Conservation (phyloP, 129 eudicot genomes). For the sunflower (Helianthus annuus) region HanXRQr2.0-SUNRISE NC_035449.2:56446937-56447436, state of each 20-base stretch:
- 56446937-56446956: not conserved
- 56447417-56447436: not conserved
- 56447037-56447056: not conserved
- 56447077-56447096: not conserved
- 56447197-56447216: not conserved
- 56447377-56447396: not conserved
- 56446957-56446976: slow-evolving; percentile 1
- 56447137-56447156: slow-evolving; percentile 13
- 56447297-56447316: not conserved
- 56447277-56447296: not conserved
- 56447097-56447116: not conserved
- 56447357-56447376: slow-evolving; percentile 12
- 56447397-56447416: not conserved
- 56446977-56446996: not conserved
- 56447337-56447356: not conserved
- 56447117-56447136: not conserved
- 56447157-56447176: not conserved
- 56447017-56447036: not conserved
- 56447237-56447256: slow-evolving; percentile 19
- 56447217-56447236: not conserved
- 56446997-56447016: not conserved
- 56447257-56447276: slow-evolving; percentile 5
- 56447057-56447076: not conserved
- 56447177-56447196: slow-evolving; percentile 8
- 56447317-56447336: not conserved